Evolutionary conservation across 805 yeast species (phyloP), one percentile per base, ranked within the genome.

Genomic region (Wickerhamia fluorescens): DNA sequence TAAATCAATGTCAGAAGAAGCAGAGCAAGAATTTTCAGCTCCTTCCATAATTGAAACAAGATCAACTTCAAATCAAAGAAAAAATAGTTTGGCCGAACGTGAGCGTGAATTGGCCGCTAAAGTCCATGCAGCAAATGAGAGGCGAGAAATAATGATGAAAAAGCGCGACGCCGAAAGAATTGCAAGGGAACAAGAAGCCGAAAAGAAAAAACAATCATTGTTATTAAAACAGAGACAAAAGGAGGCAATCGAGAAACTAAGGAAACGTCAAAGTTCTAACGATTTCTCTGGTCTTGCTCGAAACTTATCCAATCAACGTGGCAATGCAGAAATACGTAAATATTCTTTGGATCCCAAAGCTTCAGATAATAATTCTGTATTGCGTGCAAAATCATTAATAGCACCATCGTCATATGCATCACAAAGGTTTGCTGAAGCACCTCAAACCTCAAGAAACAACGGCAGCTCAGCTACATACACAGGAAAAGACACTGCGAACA

Each of bases 321-420:
- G 31, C 26, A 38, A 29, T 5, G 15, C 40, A 14, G 27, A 41
- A 12, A 27, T 40, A 14, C 40, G 56, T 15, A 33, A 43, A 31
- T 49, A 45, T 3, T 56, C 66, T 4, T 49, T 63, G 23, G 70
- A 63, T 38, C 70, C 70, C n/a, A 49, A 52, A 31, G 25, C 41
- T 6, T n/a, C n/a, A n/a, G 44, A 43, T 6, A 36, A 26, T 14
- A 48, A 45, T 14, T 48, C 63, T 36, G 29, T 61, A 22, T 43
- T 60, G 19, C 37, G 68, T 24, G 68, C 68, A 5, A 53, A 53
- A 32, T 49, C 66, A 1, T 43, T 61, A 16, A 54, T 54, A 3
- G 28, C 56, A 6, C 53, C 56, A 12, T 33, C 52, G 6, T 42
- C 53, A 3, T 40, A 44, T 28, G 43, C 41, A 12, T 39, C 48